These are phyloP conservation scores for Aspergillus mulundensis DNA, from an alignment of 495 filamentous ascomycete genomes.

Conservation along the genomic window DNA sequence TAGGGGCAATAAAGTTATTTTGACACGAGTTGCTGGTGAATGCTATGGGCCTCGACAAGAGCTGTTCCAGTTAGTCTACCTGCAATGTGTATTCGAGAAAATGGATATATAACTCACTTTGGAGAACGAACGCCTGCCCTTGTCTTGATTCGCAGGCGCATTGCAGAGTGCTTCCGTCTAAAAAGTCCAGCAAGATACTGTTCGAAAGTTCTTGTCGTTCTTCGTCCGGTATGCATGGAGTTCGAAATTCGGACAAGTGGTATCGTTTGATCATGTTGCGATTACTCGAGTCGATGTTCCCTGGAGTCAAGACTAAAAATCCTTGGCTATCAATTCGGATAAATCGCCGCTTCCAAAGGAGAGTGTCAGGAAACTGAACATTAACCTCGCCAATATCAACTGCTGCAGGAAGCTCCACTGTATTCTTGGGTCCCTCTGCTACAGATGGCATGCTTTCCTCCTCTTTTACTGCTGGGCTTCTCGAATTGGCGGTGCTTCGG, in stretches of 20 bases:
- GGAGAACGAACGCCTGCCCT: conserved; percentile 63
- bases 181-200: conserved; percentile 78
- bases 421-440: conserved; percentile 33
- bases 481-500: conserved; percentile 53
- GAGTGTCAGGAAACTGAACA: conserved; percentile 86
- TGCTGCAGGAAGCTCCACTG: conserved; percentile 37
- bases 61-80: conserved; percentile 17
- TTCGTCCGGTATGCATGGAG: conserved; percentile 76
- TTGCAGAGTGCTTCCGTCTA: conserved; percentile 79
- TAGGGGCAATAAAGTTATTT: conserved; percentile 9
- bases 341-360: conserved; percentile 86
- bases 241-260: conserved; percentile 74
- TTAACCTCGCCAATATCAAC: conserved; percentile 83
- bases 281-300: conserved; percentile 41
- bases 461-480: conserved; percentile 57
- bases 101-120: conserved; percentile 49
- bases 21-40: conserved; percentile 11
- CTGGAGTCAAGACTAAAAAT: conserved; percentile 65
- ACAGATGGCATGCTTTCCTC: conserved; percentile 44
- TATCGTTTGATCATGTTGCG: conserved; percentile 65
- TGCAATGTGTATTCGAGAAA: neutral
- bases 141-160: conserved; percentile 77
- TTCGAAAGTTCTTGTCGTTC: conserved; percentile 86
- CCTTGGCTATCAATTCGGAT: conserved; percentile 75
- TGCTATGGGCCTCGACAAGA: conserved; percentile 18